A percentile compares a stretch with the other conserved stretches of the same genome.
Evolutionary conservation across 1,284 basidiomycete genomes (phyloP).

Genomic region (Cryptococcus floricola): DNA sequence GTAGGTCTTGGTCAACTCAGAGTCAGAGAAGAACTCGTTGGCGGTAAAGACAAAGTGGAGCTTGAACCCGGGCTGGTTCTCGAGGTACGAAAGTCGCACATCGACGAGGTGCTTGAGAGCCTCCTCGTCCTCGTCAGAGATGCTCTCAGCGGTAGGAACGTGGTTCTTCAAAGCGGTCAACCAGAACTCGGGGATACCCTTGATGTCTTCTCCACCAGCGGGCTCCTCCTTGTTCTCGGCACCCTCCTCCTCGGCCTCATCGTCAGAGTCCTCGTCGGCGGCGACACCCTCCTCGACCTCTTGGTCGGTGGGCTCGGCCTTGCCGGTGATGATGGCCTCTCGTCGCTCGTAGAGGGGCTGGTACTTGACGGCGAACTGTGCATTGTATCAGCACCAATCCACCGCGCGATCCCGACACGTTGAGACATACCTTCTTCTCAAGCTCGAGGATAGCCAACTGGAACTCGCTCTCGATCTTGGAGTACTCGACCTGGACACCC

Average conservation of each 20-base stretch:
- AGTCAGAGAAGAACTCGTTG: conserved; percentile 87
- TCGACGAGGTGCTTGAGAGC: conserved; percentile 64
- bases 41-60: conserved; percentile 74
- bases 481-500: conserved; percentile 89
- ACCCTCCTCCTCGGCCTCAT: conserved; percentile 50
- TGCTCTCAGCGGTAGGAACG: conserved; percentile 76
- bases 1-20: conserved; percentile 86
- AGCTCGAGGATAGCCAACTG: conserved; percentile 94
- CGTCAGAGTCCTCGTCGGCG: conserved; percentile 57
- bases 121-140: conserved; percentile 87
- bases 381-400: background rate
- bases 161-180: conserved; percentile 93
- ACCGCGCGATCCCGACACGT: no score
- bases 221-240: conserved; percentile 41
- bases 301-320: conserved; percentile 67
- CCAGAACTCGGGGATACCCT: conserved; percentile 95
- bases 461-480: conserved; percentile 90
- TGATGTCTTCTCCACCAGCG: conserved; percentile 33
- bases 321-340: conserved; percentile 75
- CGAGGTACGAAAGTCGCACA: conserved; percentile 65
- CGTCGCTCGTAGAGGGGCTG: conserved; percentile 86
- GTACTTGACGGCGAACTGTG: conserved; percentile 76
- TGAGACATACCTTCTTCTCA: conserved; percentile 77
- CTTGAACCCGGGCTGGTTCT: conserved; percentile 80
- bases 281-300: conserved; percentile 78